A percentile compares a stretch with the other conserved stretches of the same genome.
Conservation (phyloP, 345 rosid genomes). For the Melaleuca alternifolia region DNA sequence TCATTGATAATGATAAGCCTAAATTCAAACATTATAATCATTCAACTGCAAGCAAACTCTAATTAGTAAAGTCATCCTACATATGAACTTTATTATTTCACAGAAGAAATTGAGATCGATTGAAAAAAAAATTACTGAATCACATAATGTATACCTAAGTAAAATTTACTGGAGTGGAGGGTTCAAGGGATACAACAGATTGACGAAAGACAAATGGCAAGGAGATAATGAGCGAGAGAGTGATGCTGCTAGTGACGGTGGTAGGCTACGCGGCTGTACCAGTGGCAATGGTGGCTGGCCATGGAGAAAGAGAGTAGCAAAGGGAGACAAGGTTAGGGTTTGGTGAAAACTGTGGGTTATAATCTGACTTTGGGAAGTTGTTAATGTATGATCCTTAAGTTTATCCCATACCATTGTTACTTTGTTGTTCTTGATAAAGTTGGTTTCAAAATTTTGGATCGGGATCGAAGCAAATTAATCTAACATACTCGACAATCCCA, state of each 20-base stretch:
- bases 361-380: neutral
- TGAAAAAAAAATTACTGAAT: neutral
- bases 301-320: neutral
- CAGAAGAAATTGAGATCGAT: neutral
- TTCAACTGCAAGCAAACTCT: neutral
- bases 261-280: neutral
- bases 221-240: neutral
- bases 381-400: neutral
- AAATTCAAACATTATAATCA: neutral
- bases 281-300: neutral
- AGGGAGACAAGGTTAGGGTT: neutral
- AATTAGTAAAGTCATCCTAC: neutral
- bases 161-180: neutral
- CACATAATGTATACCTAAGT: neutral
- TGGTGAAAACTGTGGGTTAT: neutral
- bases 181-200: neutral
- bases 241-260: neutral
- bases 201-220: neutral
- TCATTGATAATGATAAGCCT: neutral
- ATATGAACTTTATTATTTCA: neutral
- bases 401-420: neutral
- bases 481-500: neutral
- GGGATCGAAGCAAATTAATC: neutral
- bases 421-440: neutral
- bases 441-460: neutral